Base-by-base conservation (phyloP, 2,329 filamentous ascomycete species). In the Fusarium sp. region DNA sequence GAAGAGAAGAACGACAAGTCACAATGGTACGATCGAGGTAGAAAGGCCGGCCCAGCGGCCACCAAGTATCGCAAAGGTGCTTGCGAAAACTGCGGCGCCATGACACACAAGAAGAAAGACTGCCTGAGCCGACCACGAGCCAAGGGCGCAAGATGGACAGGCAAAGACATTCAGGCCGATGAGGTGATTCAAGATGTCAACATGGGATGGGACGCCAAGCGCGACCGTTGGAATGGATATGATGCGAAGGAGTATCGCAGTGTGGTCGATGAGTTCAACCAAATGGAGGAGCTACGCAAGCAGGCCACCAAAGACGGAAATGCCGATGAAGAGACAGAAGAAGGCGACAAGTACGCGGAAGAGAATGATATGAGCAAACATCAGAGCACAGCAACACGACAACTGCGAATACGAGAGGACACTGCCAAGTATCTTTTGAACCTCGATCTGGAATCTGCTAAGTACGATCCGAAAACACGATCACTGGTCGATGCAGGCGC, bases 151-250 rank as follows among this genome's bases (percentile, higher is more conserved):
- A 95, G 92, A 81, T 98, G 93, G 91, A 97, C 95, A 0, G 96
- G 96, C 28, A 92, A 90, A 79, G 93, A 98, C 80, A 99, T 99
- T 62, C 92, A 98, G 80, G 94, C 96, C 36, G 97, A 99, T 81
- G 95, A 98, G 79, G 85, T 93, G 15, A 86, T 98, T 18, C 93
- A 98, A 80, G 92, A 97, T 62, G 92, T 98, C 22, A 90, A 93
- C 51, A 85, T 98, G 54, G 94, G 95, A 8, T 99, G 96, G 94
- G 97, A 99, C 82, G 96, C 96, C 28, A 99, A 99, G 86, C 89
- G 96, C 76, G 96, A 99, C 85, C 90, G 96, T 48, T 99, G 96
- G 96, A 98, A 98, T 80, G 96, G 96, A n/a, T 99, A 97, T 83
- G 95, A 98, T 81, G 87, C 95, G 2, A 90, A 89, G 74, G 94